These are phyloP conservation scores for Colletotrichum sp. DNA, from an alignment of 2,329 filamentous ascomycete species.

Conservation along the genomic window DNA sequence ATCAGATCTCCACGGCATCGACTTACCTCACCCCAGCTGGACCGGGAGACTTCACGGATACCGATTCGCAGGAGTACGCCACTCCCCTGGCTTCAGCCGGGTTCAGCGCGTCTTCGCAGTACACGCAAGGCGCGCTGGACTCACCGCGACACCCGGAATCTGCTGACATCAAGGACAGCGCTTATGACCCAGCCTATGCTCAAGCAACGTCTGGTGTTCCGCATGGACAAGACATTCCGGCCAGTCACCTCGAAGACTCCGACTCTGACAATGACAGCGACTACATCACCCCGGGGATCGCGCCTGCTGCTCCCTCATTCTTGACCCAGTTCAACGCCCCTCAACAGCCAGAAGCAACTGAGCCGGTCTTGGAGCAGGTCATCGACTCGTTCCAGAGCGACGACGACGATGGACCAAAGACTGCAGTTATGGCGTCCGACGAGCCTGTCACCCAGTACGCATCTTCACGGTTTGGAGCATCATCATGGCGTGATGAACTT, in stretches of 20 bases:
- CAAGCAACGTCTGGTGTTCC: background rate
- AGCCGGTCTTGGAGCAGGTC: conserved; percentile 6
- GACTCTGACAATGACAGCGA: conserved; percentile 19
- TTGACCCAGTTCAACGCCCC: background rate
- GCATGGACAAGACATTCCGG: background rate
- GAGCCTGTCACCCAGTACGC: background rate
- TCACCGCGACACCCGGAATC: background rate
- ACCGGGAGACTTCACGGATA: conserved; percentile 13
- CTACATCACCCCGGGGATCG: background rate
- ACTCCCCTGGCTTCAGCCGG: conserved; percentile 14
- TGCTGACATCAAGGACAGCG: background rate
- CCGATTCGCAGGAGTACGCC: conserved; percentile 15
- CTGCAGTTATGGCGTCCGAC: background rate
- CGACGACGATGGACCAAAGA: background rate
- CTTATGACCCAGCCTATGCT: background rate
- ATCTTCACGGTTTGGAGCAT: conserved; percentile 9
- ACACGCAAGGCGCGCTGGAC: background rate
- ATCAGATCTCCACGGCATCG: conserved; percentile 4
- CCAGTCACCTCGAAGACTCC: conserved; percentile 23
- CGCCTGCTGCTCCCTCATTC: background rate
- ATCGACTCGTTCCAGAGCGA: conserved; percentile 14
- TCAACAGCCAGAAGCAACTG: background rate
- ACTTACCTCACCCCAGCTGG: background rate
- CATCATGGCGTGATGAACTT: conserved; percentile 11
- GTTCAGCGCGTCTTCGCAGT: conserved; percentile 9